phyloP scores from a whole-genome alignment of 768 basidiomycete genomes.

The Phylloporus sp. region DNA sequence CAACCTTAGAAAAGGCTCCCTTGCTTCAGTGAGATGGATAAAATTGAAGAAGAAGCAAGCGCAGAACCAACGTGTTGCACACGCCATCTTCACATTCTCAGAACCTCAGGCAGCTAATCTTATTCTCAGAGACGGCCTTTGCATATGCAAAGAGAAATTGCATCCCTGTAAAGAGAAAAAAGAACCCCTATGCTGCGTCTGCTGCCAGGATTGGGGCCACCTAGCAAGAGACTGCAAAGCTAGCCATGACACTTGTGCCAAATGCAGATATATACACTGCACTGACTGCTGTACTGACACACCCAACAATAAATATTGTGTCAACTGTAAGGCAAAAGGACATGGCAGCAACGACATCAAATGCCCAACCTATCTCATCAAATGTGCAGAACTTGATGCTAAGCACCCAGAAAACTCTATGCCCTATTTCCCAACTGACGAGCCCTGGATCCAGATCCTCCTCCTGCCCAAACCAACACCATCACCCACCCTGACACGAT shows the following conservation, averaged over 20 bases:
- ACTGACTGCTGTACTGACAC: not conserved
- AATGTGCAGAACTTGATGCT: not conserved
- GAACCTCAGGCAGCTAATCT: not conserved
- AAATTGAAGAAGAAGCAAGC: not conserved
- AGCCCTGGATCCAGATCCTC: not conserved
- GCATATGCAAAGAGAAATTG: not conserved
- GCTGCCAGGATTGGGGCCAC: conserved; percentile 2
- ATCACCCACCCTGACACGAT: no score
- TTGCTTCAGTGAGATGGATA: not conserved
- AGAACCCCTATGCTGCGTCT: not conserved
- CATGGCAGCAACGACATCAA: not conserved
- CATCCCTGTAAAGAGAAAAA: not conserved
- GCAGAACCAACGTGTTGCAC: not conserved
- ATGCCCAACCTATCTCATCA: not conserved
- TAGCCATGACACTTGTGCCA: not conserved
- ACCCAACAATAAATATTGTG: not conserved
- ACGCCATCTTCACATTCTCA: not conserved
- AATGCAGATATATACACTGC: not conserved
- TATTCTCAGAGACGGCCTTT: not conserved
- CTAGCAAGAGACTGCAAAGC: not conserved
- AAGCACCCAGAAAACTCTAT: conserved; percentile 3
- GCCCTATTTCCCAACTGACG: conserved; percentile 3
- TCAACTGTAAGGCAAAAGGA: not conserved
- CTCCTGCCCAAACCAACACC: not conserved
- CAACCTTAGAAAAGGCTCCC: no score